These are phyloP conservation scores for Phytophthora ramorum DNA, from an alignment of 352 stramenopile species.

Conservation along the genomic window DNA sequence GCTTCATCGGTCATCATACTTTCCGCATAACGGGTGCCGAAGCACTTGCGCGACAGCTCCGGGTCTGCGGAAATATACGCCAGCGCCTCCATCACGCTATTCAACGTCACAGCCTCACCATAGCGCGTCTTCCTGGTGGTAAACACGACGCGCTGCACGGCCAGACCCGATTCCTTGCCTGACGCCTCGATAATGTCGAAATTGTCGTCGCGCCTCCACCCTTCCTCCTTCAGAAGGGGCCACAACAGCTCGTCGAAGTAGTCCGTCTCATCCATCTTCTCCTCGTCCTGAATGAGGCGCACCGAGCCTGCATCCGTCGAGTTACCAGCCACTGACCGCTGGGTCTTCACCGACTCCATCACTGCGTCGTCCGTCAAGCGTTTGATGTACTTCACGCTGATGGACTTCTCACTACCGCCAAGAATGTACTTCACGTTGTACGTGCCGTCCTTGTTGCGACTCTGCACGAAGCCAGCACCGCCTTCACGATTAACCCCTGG, in stretches of 20 bases:
- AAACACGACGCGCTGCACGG: slow-evolving; percentile 52
- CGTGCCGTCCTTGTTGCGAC: slow-evolving; percentile 66
- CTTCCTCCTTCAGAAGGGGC: slow-evolving; percentile 76
- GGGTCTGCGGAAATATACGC: slow-evolving; percentile 61
- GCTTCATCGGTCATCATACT: slow-evolving; percentile 48
- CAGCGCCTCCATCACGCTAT: slow-evolving; percentile 65
- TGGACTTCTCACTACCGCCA: slow-evolving; percentile 74
- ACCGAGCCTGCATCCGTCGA: slow-evolving; percentile 27
- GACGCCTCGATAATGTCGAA: slow-evolving; percentile 62
- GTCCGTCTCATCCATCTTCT: slow-evolving; percentile 61
- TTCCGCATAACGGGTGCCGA: slow-evolving; percentile 69
- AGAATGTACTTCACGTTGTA: slow-evolving; percentile 90
- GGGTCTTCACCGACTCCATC: slow-evolving; percentile 77
- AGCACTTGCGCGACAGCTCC: slow-evolving; percentile 66
- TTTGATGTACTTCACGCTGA: slow-evolving; percentile 66
- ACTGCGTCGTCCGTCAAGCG: slow-evolving; percentile 76
- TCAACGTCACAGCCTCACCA: slow-evolving; percentile 34
- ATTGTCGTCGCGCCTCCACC: slow-evolving; percentile 66
- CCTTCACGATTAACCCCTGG: slow-evolving; percentile 85
- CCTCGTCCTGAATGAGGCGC: slow-evolving; percentile 40
- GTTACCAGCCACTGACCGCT: slow-evolving; percentile 32
- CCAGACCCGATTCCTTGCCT: slow-evolving; percentile 43
- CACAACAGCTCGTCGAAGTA: slow-evolving; percentile 87
- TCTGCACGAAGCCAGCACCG: slow-evolving; percentile 59
- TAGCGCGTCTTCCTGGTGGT: slow-evolving; percentile 29